These are phyloP conservation scores for Akanthomyces dipterigenus DNA, from an alignment of 2,329 filamentous ascomycete genomes.

Conservation along the genomic window DNA sequence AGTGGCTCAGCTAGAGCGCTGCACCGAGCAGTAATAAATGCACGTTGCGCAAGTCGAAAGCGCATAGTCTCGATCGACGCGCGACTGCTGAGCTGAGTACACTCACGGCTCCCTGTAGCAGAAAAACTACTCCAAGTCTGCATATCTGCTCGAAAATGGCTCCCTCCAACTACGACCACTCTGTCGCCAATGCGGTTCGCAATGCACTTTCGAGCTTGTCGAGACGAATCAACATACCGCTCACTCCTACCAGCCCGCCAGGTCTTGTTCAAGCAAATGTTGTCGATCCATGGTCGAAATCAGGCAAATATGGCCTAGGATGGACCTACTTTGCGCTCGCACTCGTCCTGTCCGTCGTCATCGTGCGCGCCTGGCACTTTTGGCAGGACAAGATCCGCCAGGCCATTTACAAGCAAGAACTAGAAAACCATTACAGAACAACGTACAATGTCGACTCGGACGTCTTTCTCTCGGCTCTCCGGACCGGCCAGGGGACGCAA, in stretches of 20 bases:
- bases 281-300: slow-evolving; percentile 71
- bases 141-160: slow-evolving; percentile 7
- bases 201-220: slow-evolving; percentile 31
- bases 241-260: slow-evolving; percentile 52
- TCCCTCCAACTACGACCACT: not conserved
- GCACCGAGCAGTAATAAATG: not conserved
- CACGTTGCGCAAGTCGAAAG: not conserved
- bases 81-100: not conserved
- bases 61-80: not conserved
- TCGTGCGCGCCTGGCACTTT: slow-evolving; percentile 74
- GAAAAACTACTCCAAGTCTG: not conserved
- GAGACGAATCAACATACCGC: slow-evolving; percentile 54
- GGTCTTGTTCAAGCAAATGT: slow-evolving; percentile 56
- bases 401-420: slow-evolving; percentile 78
- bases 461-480: slow-evolving; percentile 37
- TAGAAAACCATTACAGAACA: slow-evolving; percentile 56
- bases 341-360: slow-evolving; percentile 58
- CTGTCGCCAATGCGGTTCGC: not conserved
- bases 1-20: not conserved
- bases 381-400: slow-evolving; percentile 93
- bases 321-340: slow-evolving; percentile 85
- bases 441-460: slow-evolving; percentile 46
- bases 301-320: slow-evolving; percentile 78
- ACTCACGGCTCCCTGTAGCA: not conserved
- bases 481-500: slow-evolving; percentile 52